Percentiles rank a stretch among this genome's conserved stretches.
Evolutionary conservation across 306 rosid genomes (phyloP).

Genomic region (Vicia villosa): DNA sequence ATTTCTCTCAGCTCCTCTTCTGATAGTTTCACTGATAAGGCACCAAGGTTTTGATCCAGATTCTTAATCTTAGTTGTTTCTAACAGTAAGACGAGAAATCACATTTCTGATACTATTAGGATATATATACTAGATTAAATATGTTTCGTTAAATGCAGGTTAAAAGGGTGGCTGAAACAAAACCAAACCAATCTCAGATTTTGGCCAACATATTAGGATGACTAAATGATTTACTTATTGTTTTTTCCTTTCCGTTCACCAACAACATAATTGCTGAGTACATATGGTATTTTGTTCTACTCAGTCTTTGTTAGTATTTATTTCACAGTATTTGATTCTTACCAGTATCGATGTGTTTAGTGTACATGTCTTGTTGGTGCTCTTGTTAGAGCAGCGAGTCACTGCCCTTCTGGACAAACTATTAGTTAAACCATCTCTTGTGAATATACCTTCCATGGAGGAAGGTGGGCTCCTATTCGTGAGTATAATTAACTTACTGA

Average conservation of each 20-base stretch:
- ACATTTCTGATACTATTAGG: no score
- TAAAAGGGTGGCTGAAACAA: no score
- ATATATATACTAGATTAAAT: no score
- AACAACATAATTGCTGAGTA: conserved; percentile 94
- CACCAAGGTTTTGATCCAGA: conserved; percentile 58
- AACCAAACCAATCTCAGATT: no score
- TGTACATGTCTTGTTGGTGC: no score
- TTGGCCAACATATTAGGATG: no score
- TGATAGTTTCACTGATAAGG: conserved; percentile 49
- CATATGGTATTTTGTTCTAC: conserved; percentile 67
- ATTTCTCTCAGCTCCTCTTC: conserved; percentile 52
- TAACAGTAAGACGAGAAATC: no score
- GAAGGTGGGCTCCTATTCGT: conserved; percentile 99
- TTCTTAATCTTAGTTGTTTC: conserved; percentile 71
- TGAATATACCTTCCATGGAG: conserved; percentile 82
- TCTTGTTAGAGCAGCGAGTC: conserved; percentile 92
- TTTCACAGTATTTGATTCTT: no score
- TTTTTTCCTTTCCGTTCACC: conserved; percentile 78
- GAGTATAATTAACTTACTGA: no score
- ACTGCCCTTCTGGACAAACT: conserved; percentile 87
- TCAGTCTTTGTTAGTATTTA: neutral
- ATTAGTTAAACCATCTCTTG: conserved; percentile 88
- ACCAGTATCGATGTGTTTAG: conserved; percentile 44
- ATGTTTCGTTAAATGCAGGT: no score
- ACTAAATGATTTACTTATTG: no score